Evolutionary conservation across 306 rosid species (phyloP), one percentile per base, ranked within the genome.

Genomic region (Fragaria vesca): DNA sequence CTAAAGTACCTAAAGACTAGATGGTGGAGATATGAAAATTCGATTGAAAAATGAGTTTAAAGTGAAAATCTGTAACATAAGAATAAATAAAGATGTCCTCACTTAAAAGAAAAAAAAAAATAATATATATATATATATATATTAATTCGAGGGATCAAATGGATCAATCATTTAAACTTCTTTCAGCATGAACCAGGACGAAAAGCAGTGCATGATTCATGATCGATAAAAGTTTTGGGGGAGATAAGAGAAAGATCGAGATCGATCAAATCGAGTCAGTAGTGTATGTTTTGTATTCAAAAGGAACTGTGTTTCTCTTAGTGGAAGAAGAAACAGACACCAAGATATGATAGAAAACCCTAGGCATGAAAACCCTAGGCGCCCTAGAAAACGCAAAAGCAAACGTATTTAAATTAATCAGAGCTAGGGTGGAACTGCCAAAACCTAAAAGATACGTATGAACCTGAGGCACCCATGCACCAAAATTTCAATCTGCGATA

Each of bases 191-290:
- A 17, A 90, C 77, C 71, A 0, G 74, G 90, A 81, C 90, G 78
- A 67, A 70, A 85, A 83, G 24, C 32, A 4, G 66, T 15, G 70
- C 81, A 62, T 62, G 58, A 76, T 90, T 75, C 95, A 78, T 34
- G 17, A 4, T 3, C 18, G 0, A 1, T 12, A 38, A 43, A 8
- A 6, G 1, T 8, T 7, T 32, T 32, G 8, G 42, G 11, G 13
- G 51, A 42, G 54, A 57, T 54, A 3, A 5, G n/a, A 13, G 21
- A 6, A 8, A 34, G 13, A 32, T 40, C 45, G 47, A 43, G 13
- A 32, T 40, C 45, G 47, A 43, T 43, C 77, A 57, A 38, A 38
- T 61, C 26, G 12, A 38, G 55, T 15, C 38, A 24, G 45, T 16
- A 3, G 46, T 7, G 42, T 38, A 5, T 36, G 45, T 16, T 48